Evolutionary conservation across 1,284 basidiomycete species (phyloP).

Genomic region (Sanghuangporus baumii): DNA sequence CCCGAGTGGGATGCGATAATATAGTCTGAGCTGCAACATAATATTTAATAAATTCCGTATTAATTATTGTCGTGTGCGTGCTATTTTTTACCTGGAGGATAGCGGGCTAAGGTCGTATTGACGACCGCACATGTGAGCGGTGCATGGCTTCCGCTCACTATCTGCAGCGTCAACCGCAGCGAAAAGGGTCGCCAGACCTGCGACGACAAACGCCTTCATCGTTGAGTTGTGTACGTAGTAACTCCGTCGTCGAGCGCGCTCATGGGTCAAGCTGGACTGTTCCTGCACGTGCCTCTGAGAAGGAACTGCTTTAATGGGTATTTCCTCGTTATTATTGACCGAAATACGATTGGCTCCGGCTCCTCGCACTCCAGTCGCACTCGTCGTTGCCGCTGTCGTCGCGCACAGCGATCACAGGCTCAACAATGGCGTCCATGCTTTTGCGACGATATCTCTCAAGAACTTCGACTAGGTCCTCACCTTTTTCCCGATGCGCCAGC

Average conservation of each 20-base stretch:
- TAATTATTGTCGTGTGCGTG: neutral
- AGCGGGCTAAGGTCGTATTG: constrained; percentile 62
- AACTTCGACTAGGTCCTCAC: constrained; percentile 17
- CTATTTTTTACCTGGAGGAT: constrained; percentile 40
- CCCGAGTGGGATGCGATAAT: constrained; percentile 43
- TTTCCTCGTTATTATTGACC: neutral
- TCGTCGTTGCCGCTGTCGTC: constrained; percentile 14
- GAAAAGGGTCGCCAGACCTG: constrained; percentile 2
- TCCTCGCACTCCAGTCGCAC: neutral
- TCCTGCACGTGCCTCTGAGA: neutral
- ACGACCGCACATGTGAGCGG: constrained; percentile 35
- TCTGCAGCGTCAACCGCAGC: constrained; percentile 1
- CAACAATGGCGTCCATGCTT: constrained; percentile 28
- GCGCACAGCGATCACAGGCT: constrained; percentile 19
- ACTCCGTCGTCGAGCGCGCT: constrained; percentile 1
- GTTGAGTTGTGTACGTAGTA: neutral
- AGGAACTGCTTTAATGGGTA: neutral
- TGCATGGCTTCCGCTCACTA: constrained; percentile 33
- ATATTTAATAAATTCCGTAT: neutral
- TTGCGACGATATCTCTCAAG: constrained; percentile 40
- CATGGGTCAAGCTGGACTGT: neutral
- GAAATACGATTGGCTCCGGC: constrained; percentile 4
- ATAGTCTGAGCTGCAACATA: constrained; percentile 52
- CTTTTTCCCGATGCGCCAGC: neutral
- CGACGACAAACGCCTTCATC: constrained; percentile 9